Evolutionary conservation across 495 filamentous ascomycete species (phyloP), one percentile per base, ranked within the genome.

Genomic region (Hypoxylon subgilvum): DNA sequence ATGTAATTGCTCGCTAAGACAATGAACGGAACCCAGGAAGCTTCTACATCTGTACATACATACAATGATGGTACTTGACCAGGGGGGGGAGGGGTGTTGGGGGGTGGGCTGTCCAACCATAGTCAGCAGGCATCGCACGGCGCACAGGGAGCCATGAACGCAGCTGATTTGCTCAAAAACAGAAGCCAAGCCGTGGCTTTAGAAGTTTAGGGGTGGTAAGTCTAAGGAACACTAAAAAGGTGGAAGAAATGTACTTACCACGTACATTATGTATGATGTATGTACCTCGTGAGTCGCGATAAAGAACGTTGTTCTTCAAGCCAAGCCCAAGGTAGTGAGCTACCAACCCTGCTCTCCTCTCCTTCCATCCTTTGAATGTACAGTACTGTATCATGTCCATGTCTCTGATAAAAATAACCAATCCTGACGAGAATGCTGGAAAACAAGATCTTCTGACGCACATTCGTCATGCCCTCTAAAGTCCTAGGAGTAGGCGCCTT

Each of bases 81-180:
- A 21, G 38, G 25, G 21, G 13, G 9, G 32, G 35, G 14, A 10
- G 43, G 25, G 51, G 46, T 35, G 19, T 19, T 22, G 46, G 48
- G 34, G 41, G 46, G 13, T 7, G 53, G 57, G 53, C 54, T 53
- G 53, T 54, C 25, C 22, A 45, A 32, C n/a, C 53, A 31, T 40
- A 53, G 60, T 58, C 53, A 58, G 53, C 60, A 63, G 60, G 60
- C 30, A 44, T 44, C 42, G 48, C 49, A 63, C 32, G 18, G 60
- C 60, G 53, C 60, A 63, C 60, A 63, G 53, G 60, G 60, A 42
- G 36, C 25, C 9, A 58, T 17, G 32, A 28, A 49, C n/a, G 41
- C 38, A 57, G 12, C 52, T 63, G 59, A 63, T 63, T n/a, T 63
- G 53, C 28, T 39, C 39, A 19, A 14, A 13, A 52, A 38, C 23